Evolutionary conservation across 495 filamentous ascomycete genomes (phyloP).

Genomic region (Neurospora terricola): DNA sequence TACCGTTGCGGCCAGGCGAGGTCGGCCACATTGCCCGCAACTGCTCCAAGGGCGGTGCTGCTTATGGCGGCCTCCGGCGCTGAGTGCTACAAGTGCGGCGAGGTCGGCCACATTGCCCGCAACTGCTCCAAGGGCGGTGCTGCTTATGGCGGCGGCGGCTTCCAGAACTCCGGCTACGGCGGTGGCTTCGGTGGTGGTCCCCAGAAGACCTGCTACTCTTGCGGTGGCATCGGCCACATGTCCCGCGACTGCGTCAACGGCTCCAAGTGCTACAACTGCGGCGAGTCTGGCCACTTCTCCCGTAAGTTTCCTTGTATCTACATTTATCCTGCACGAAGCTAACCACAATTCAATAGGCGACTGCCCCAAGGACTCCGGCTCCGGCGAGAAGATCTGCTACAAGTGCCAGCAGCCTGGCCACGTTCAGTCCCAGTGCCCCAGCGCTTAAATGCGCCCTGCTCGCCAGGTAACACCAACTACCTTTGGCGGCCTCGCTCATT

Average conservation of each 20-base stretch:
- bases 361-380: conserved; percentile 76
- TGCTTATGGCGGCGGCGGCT: conserved; percentile 28
- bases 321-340: background rate
- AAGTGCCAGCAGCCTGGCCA: conserved; percentile 98
- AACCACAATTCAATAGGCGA: conserved; percentile 31
- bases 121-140: conserved; percentile 66
- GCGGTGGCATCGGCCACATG: conserved; percentile 94
- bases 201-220: conserved; percentile 86
- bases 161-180: conserved; percentile 39
- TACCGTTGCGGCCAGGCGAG: no score
- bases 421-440: conserved; percentile 86
- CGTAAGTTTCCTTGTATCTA: conserved; percentile 26
- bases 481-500: conserved; percentile 13
- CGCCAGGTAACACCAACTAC: conserved; percentile 3
- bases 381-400: conserved; percentile 87
- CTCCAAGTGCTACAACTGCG: conserved; percentile 99
- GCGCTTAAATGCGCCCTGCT: conserved; percentile 24
- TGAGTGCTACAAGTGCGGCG: conserved; percentile 98
- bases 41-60: conserved; percentile 60
- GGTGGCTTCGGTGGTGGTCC: conserved; percentile 39
- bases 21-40: conserved; percentile 92
- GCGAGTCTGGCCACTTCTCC: conserved; percentile 86
- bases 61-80: conserved; percentile 27
- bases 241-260: conserved; percentile 96
- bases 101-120: conserved; percentile 93